Base-by-base conservation (phyloP, 2,329 filamentous ascomycete genomes). In the Fusarium sp. region DNA sequence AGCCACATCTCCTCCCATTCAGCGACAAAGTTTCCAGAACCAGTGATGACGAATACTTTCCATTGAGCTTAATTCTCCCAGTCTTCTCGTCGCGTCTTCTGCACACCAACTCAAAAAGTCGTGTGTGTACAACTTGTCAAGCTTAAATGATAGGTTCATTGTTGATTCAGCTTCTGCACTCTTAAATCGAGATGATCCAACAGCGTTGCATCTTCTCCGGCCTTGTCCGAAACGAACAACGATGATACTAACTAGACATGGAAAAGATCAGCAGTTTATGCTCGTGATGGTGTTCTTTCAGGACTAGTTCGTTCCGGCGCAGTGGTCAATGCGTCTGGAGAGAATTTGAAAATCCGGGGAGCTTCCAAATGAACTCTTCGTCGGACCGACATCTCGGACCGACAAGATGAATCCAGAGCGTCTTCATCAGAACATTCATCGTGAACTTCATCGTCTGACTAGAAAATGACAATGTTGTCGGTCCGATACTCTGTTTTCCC, bases 271-370 rank as follows among this genome's bases (percentile, higher is more conserved):
- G 10, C 54, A 40, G 1, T 5, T 18, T 13, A 3, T 13, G 41
- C 56, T 43, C 56, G 40, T 55, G 48, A 55, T 54, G 48, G 9
- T 15, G 4, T 12, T 55, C 30, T 38, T 59, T 59, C 7, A 3
- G 30, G 57, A 29, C 24, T 59, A 55, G 57, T n/a, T n/a, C 18
- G 30, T 30, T 30, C 57, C 57, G 57, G 29, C 9, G 30, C 16
- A 30, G 15, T 59, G 57, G 49, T 59, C 57, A 55, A 59, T 59
- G 57, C 57, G 30, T 40, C 49, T 45, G 49, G 57, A 44, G 40
- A 55, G 57, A 8, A 59, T 44, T 45, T 46, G 57, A 46, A 59
- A 59, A 59, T 59, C 57, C 41, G 57, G 57, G 57, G 57, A 51
- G 47, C 18, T 25, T n/a, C 24, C n/a, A n/a, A 20, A 52, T n/a